A percentile compares a stretch with the other conserved stretches of the same genome.
Evolutionary conservation across 306 rosid genomes (phyloP).

Genomic region (Myrica gale): DNA sequence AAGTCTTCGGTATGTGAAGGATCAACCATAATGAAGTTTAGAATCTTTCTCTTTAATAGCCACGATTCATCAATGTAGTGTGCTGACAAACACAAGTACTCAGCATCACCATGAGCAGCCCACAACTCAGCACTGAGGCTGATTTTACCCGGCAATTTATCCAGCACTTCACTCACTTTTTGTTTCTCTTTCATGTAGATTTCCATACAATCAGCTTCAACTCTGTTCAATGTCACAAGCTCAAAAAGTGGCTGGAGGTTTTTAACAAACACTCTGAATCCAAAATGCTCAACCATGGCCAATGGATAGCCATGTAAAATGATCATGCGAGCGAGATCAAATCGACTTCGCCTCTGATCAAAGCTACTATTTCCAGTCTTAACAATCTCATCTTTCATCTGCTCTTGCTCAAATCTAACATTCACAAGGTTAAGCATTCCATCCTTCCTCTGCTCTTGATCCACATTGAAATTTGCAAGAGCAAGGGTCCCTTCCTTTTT

Average conservation of each 20-base stretch:
- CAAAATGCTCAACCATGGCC: conserved; percentile 92
- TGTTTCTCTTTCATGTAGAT: conserved; percentile 81
- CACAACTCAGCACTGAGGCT: conserved; percentile 85
- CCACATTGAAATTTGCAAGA: conserved; percentile 56
- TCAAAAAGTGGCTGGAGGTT: conserved; percentile 95
- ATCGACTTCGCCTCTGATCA: conserved; percentile 84
- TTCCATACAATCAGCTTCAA: conserved; percentile 93
- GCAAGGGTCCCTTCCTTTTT: conserved; percentile 73
- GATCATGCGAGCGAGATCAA: conserved; percentile 98
- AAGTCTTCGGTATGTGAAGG: conserved; percentile 76
- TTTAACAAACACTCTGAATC: conserved; percentile 86
- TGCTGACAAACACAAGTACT: conserved; percentile 82
- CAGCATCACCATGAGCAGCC: conserved; percentile 51
- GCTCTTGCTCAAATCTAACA: conserved; percentile 86
- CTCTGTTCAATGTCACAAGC: conserved; percentile 63
- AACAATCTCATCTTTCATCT: conserved; percentile 61
- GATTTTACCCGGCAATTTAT: conserved; percentile 91
- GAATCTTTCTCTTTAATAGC: conserved; percentile 71
- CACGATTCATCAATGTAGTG: conserved; percentile 92
- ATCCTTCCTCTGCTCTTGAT: conserved; percentile 76
- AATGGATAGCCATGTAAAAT: conserved; percentile 94
- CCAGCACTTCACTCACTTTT: conserved; percentile 81
- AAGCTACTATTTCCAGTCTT: conserved; percentile 55
- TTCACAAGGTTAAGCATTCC: conserved; percentile 71
- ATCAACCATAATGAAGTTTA: conserved; percentile 71